Percentiles rank a stretch among this genome's conserved stretches.
These are phyloP conservation scores for Scutellaria minor DNA, from an alignment of 257 asterid species.

Conservation along the genomic window DNA sequence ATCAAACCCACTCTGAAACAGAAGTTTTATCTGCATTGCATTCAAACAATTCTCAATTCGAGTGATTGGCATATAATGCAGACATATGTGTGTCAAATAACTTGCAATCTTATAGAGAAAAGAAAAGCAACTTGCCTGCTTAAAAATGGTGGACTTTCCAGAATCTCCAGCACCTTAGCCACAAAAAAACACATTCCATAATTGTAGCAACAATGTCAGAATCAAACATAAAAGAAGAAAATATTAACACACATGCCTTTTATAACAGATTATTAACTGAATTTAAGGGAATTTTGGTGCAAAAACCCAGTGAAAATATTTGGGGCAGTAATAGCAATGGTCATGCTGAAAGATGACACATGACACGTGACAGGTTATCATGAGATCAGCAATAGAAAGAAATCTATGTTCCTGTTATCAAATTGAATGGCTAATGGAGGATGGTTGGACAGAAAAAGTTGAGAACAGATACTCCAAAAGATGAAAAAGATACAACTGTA, in stretches of 20 bases:
- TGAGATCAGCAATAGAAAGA: conserved; percentile 17
- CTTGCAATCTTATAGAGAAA: conserved; percentile 10
- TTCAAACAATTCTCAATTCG: conserved; percentile 32
- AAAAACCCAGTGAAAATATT: neutral
- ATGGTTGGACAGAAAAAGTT: neutral
- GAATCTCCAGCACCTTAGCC: conserved; percentile 93
- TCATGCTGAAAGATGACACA: neutral
- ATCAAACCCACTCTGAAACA: conserved; percentile 96
- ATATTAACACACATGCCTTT: neutral
- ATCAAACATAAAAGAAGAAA: neutral
- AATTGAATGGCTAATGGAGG: neutral
- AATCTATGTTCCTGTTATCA: neutral
- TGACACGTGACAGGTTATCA: conserved; percentile 8
- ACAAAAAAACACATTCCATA: conserved; percentile 7
- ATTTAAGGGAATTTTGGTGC: conserved; percentile 1
- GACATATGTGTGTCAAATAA: conserved; percentile 6
- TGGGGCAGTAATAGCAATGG: neutral
- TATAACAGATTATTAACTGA: too few relatives aligned
- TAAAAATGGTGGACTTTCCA: conserved; percentile 98
- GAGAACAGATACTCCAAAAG: too few relatives aligned
- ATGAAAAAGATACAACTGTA: neutral
- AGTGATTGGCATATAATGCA: conserved; percentile 13
- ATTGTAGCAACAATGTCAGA: conserved; percentile 19
- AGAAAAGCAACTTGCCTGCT: conserved; percentile 76
- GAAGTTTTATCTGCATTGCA: conserved; percentile 84